These are phyloP conservation scores for Conticribra weissflogii DNA, from an alignment of 108 stramenopile species.

Conservation along the genomic window DNA sequence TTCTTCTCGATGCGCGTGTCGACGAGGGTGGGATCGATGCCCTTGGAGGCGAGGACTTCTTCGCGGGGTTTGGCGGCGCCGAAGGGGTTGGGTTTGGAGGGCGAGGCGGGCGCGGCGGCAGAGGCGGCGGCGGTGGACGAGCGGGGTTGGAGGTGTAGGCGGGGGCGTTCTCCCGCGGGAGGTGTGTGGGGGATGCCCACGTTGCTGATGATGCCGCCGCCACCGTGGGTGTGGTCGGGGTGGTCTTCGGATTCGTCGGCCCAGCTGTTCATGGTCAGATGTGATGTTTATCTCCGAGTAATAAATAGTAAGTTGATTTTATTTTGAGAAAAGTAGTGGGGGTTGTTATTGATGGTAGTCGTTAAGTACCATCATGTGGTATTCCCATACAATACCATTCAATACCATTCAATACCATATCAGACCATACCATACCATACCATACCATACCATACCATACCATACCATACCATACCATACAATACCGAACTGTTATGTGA, in stretches of 20 bases:
- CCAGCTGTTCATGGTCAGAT: slow-evolving; percentile 41
- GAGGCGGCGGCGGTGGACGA: slow-evolving; percentile 6
- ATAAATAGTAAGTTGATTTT: too few species aligned
- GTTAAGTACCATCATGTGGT: too few species aligned
- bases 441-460: too few species aligned
- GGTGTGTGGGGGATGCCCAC: not conserved
- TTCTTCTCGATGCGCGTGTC: slow-evolving; percentile 54
- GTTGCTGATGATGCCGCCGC: slow-evolving; percentile 13
- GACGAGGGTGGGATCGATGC: slow-evolving; percentile 50
- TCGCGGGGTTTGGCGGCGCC: slow-evolving; percentile 60
- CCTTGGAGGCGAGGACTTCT: slow-evolving; percentile 53
- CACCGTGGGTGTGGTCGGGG: slow-evolving; percentile 1
- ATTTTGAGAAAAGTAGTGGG: too few species aligned
- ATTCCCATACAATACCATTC: too few species aligned
- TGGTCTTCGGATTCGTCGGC: slow-evolving; percentile 48
- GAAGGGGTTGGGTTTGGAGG: slow-evolving; percentile 48
- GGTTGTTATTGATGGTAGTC: too few species aligned
- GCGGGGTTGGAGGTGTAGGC: slow-evolving; percentile 49
- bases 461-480: too few species aligned
- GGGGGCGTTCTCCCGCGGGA: slow-evolving; percentile 38
- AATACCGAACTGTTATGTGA: too few species aligned
- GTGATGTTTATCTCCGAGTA: too few species aligned
- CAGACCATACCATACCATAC: too few species aligned
- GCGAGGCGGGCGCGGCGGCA: slow-evolving; percentile 1
- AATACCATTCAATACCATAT: too few species aligned